Conservation (phyloP, 805 yeast genomes). For the Zygotorulaspora chibaensis region DNA sequence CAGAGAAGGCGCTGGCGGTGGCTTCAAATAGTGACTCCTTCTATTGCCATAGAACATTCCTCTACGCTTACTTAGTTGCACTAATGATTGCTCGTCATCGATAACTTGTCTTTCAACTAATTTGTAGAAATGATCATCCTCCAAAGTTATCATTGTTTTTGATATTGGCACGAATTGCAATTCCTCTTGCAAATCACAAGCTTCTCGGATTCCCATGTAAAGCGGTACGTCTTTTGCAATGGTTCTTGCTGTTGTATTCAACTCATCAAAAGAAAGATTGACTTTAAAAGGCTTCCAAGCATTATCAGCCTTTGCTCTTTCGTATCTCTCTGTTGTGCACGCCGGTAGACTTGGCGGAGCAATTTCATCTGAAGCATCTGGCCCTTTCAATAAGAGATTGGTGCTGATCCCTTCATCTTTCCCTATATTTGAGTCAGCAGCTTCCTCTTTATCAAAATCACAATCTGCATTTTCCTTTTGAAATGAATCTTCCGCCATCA, state of each 20-base stretch:
- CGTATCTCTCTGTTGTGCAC: constrained; percentile 30
- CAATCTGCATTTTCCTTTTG: neutral
- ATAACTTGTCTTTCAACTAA: constrained; percentile 47
- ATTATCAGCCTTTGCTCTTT: constrained; percentile 3
- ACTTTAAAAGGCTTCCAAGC: constrained; percentile 33
- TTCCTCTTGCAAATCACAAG: constrained; percentile 30
- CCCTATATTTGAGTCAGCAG: neutral
- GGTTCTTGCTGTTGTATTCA: constrained; percentile 34
- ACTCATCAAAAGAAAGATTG: constrained; percentile 30
- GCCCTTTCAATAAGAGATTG: constrained; percentile 32
- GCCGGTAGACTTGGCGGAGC: constrained; percentile 30
- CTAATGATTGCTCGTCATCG: constrained; percentile 39
- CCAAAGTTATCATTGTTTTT: constrained; percentile 58
- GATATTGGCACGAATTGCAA: constrained; percentile 55
- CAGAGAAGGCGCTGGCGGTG: constrained; percentile 87
- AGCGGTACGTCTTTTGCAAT: constrained; percentile 36
- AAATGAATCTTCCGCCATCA: neutral
- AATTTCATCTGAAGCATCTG: constrained; percentile 36
- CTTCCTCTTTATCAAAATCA: neutral
- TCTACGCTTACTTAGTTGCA: constrained; percentile 34
- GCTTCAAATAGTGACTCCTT: constrained; percentile 62
- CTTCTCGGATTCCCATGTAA: constrained; percentile 29
- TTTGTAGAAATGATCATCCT: constrained; percentile 59
- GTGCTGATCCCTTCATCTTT: constrained; percentile 36
- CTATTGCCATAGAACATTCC: constrained; percentile 49